These are phyloP conservation scores for Echinochloa phyllopogon DNA, from an alignment of 176 grass and related monocot genomes.

Conservation along the genomic window DNA sequence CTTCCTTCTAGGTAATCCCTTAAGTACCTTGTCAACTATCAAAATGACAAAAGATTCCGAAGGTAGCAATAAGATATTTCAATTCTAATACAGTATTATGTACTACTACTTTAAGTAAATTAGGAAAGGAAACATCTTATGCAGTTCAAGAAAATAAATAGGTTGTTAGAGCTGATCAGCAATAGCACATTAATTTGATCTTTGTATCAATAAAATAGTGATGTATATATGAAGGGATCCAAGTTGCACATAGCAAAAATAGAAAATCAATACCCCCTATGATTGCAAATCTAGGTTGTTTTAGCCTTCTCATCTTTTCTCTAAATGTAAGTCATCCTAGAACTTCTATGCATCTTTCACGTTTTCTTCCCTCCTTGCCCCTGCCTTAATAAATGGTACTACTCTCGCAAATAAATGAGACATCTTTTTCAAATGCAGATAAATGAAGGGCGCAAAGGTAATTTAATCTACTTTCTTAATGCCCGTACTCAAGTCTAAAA, in stretches of 20 bases:
- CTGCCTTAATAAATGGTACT: too few relatives aligned
- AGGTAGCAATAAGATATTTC: not conserved
- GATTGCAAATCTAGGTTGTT: not conserved
- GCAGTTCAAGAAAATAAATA: constrained; percentile 11
- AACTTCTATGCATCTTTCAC: not conserved
- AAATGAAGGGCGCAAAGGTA: too few relatives aligned
- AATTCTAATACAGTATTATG: not conserved
- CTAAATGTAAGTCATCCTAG: not conserved
- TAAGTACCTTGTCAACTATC: constrained; percentile 90
- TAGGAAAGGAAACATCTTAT: constrained; percentile 21
- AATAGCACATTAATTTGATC: not conserved
- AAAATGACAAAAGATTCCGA: constrained; percentile 38
- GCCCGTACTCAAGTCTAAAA: too few relatives aligned
- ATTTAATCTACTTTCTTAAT: too few relatives aligned
- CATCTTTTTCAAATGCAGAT: too few relatives aligned
- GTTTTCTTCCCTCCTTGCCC: too few relatives aligned
- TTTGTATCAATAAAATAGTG: not conserved
- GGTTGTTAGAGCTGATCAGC: not conserved
- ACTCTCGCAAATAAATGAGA: too few relatives aligned
- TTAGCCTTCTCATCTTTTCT: not conserved
- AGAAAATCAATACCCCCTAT: not conserved
- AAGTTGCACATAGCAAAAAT: not conserved
- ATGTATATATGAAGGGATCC: not conserved
- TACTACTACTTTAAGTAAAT: not conserved
- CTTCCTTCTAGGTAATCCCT: constrained; percentile 90